Base-by-base conservation (phyloP, 495 filamentous ascomycete genomes). In the Chaetomium tenue region DNA sequence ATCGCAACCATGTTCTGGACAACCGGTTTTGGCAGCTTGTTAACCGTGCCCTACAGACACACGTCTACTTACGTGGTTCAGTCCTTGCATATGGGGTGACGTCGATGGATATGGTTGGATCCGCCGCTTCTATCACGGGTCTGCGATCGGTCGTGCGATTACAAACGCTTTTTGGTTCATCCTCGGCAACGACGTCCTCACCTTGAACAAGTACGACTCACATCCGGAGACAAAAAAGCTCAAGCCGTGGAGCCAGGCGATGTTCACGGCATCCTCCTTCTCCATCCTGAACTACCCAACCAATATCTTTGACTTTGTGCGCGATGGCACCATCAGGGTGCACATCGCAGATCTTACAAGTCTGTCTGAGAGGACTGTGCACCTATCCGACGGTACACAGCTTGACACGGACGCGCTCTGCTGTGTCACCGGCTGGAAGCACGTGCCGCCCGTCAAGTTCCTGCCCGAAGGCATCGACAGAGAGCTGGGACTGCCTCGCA, bases 231-330 rank as follows among this genome's bases (percentile, higher is more conserved):
- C 80, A 0, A 74, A 75, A 16, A 89, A 89, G 72, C 78, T 91
- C 22, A 81, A 85, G 67, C 88, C 89, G 0, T 88, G 87, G 87
- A 74, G 81, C 22, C 68, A 78, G 2, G 72, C 85, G 7, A 89
- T 92, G 74, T 91, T 86, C 79, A 79, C 80, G 5, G 89, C 82
- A 3, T 81, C 77, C 2, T 81, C 81, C 11, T 79, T 90, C 54
- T 83, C 81, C 48, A 90, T 91, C 67, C 78, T 91, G 54, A 91
- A 91, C 74, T 91, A 89, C 63, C 81, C 82, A 0, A 85, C 81
- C 12, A 75, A 89, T 68, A 80, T 91, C 71, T 89, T 88, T 70
- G 83, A 87, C 16, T 71, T 84, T 1, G 76, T 92, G 22, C 79
- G 76, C 42, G 76, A 81, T 51, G 87, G 85, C 16, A 83, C 75